Evolutionary conservation across 1,284 basidiomycete species (phyloP).

Genomic region (Trichosporon coremiiforme): DNA sequence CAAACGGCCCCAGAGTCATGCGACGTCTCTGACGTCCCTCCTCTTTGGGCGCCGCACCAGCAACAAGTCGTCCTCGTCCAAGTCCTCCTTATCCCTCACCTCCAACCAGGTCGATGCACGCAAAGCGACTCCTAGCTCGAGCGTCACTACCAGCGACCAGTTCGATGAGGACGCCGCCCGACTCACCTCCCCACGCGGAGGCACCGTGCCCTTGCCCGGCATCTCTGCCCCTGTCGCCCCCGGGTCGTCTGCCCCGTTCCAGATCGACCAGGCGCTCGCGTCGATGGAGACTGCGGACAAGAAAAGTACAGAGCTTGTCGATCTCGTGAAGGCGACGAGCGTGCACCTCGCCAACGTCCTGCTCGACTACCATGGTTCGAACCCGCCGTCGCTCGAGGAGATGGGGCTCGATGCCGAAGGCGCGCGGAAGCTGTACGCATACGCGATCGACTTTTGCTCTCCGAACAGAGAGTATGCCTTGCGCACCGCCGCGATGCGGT

Average conservation of each 20-base stretch:
- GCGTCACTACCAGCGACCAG: constrained; percentile 26
- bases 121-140: constrained; percentile 24
- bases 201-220: constrained; percentile 22
- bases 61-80: constrained; percentile 20
- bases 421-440: constrained; percentile 38
- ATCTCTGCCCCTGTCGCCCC: neutral
- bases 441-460: constrained; percentile 38
- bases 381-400: constrained; percentile 11
- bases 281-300: constrained; percentile 40
- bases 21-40: constrained; percentile 18
- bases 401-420: constrained; percentile 30
- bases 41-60: constrained; percentile 37
- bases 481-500: constrained; percentile 45
- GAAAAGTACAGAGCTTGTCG: constrained; percentile 36
- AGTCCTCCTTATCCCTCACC: constrained; percentile 20
- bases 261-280: constrained; percentile 42
- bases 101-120: constrained; percentile 22
- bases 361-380: constrained; percentile 27
- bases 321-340: constrained; percentile 45
- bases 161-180: constrained; percentile 27
- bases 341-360: constrained; percentile 40
- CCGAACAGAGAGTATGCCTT: constrained; percentile 37
- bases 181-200: constrained; percentile 23
- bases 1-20: constrained; percentile 16
- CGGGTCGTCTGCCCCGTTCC: constrained; percentile 34